A percentile compares a stretch with the other conserved stretches of the same genome.
These are phyloP conservation scores for Cryphonectria radicalis DNA, from an alignment of 2,329 filamentous ascomycete species.

Conservation along the genomic window DNA sequence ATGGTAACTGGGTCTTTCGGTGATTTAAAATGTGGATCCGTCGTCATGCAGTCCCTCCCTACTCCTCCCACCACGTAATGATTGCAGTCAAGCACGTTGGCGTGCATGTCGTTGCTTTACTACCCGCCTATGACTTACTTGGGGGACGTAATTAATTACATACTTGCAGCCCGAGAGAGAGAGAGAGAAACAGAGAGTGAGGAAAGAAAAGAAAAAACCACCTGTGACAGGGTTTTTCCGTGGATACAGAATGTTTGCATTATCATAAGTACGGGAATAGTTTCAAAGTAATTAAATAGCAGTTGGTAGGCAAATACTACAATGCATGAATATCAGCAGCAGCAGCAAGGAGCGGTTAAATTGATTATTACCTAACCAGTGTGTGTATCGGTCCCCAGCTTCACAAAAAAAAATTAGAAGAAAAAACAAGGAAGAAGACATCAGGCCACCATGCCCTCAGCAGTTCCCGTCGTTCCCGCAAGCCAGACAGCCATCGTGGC, in stretches of 20 bases:
- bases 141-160: no score
- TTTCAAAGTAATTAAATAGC: no score
- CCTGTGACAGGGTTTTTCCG: neutral
- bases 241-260: neutral
- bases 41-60: neutral
- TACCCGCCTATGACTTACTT: neutral
- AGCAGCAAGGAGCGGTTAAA: neutral
- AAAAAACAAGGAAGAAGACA: neutral
- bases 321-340: no score
- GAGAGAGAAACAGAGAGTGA: no score
- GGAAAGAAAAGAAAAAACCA: neutral
- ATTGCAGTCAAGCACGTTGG: neutral
- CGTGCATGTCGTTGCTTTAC: neutral
- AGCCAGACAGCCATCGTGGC: conserved; percentile 7
- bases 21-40: neutral
- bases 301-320: no score
- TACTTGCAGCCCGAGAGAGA: no score
- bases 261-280: neutral
- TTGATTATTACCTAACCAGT: neutral
- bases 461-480: neutral
- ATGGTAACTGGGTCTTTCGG: neutral
- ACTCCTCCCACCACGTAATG: neutral
- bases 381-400: neutral
- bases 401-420: neutral
- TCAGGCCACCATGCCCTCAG: neutral